These are phyloP conservation scores for Penicillium manginii DNA, from an alignment of 495 filamentous ascomycete species.

Conservation along the genomic window DNA sequence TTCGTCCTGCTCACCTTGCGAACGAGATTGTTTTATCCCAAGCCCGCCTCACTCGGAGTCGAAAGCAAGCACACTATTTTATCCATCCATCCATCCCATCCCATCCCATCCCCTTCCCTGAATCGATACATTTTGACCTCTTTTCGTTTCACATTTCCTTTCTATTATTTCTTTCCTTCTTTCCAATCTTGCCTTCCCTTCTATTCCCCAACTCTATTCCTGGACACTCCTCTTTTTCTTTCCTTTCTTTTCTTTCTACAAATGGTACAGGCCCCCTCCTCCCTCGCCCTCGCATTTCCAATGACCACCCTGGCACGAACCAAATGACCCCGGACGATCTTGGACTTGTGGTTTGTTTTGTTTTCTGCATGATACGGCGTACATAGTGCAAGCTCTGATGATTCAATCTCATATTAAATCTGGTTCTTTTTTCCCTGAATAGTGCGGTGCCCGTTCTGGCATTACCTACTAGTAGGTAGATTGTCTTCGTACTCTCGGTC, in stretches of 20 bases:
- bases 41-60: no score
- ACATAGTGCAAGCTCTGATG: slow-evolving; percentile 30
- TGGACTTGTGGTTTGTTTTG: slow-evolving; percentile 13
- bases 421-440: no score
- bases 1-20: not conserved
- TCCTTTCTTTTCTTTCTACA: slow-evolving; percentile 17
- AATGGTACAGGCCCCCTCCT: no score
- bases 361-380: slow-evolving; percentile 35
- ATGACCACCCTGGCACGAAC: slow-evolving; percentile 17
- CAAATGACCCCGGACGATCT: not conserved
- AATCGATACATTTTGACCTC: not conserved
- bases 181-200: slow-evolving; percentile 13
- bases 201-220: slow-evolving; percentile 13
- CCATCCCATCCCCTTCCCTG: no score
- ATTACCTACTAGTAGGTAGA: no score
- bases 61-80: no score
- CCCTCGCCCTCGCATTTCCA: not conserved
- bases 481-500: no score
- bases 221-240: slow-evolving; percentile 8
- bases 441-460: no score
- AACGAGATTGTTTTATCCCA: no score
- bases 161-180: slow-evolving; percentile 5
- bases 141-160: slow-evolving; percentile 8
- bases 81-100: not conserved
- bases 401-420: slow-evolving; percentile 11